Conservation (phyloP, 1,139 yeast genomes). For the Magnusiomyces paraingens region DNA sequence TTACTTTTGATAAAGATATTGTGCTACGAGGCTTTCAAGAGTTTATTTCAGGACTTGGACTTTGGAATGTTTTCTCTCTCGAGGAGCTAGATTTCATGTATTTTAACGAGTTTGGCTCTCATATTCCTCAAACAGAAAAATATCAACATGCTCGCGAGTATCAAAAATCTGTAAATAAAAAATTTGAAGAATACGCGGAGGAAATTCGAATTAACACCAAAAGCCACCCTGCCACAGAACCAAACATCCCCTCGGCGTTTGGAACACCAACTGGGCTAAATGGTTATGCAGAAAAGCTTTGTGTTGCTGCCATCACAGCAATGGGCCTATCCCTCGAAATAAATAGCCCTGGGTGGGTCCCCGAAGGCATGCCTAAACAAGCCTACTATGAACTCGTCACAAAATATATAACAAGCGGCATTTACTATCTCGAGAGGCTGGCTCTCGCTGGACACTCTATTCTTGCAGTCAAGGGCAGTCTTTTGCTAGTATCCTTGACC, state of each 20-base stretch:
- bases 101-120: conserved; percentile 2
- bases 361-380: background rate
- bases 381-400: background rate
- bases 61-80: background rate
- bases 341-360: background rate
- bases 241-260: background rate
- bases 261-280: background rate
- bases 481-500: conserved; percentile 17
- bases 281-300: conserved; percentile 5
- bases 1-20: conserved; percentile 1
- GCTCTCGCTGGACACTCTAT: conserved; percentile 19
- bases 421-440: conserved; percentile 21
- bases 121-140: background rate
- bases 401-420: conserved; percentile 15
- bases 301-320: conserved; percentile 2
- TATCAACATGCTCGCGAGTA: background rate
- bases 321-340: background rate
- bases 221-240: too few relatives aligned
- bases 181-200: too few relatives aligned
- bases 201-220: too few relatives aligned
- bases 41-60: background rate
- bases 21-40: background rate
- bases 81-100: background rate
- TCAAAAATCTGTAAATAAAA: too few relatives aligned
- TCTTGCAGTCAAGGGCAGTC: conserved; percentile 20